phyloP scores from a whole-genome alignment of 2,329 filamentous ascomycete genomes.

The Trichoderma gracile region DNA sequence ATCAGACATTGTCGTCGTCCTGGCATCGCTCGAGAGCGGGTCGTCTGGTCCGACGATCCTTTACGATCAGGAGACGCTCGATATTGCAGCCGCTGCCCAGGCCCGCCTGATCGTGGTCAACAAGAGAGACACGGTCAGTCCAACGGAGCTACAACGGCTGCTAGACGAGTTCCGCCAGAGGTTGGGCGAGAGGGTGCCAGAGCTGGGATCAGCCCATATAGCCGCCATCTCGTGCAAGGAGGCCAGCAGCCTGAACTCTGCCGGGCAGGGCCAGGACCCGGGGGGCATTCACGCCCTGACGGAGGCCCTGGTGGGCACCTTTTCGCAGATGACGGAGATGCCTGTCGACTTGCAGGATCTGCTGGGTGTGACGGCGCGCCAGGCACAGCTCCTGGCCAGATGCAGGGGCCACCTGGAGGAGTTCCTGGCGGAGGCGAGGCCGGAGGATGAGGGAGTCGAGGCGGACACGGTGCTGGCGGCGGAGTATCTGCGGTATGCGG shows the following conservation, averaged over 20 bases:
- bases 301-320: slow-evolving; percentile 64
- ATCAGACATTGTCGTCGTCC: slow-evolving; percentile 81
- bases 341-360: slow-evolving; percentile 76
- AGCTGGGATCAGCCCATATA: slow-evolving; percentile 39
- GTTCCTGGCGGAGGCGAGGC: slow-evolving; percentile 64
- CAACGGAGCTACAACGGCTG: slow-evolving; percentile 41
- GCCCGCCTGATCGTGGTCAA: slow-evolving; percentile 60
- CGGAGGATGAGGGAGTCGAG: slow-evolving; percentile 46
- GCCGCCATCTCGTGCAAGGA: slow-evolving; percentile 71
- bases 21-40: slow-evolving; percentile 69
- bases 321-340: slow-evolving; percentile 69
- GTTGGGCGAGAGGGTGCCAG: slow-evolving; percentile 29
- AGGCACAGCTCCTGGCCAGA: slow-evolving; percentile 74
- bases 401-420: slow-evolving; percentile 71
- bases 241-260: slow-evolving; percentile 41
- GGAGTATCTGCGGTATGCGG: slow-evolving; percentile 81
- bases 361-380: slow-evolving; percentile 86
- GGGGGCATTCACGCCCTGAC: slow-evolving; percentile 71
- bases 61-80: slow-evolving; percentile 58
- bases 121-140: slow-evolving; percentile 57
- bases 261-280: slow-evolving; percentile 45
- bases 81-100: slow-evolving; percentile 51
- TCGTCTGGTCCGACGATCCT: slow-evolving; percentile 46
- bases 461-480: slow-evolving; percentile 87
- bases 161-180: slow-evolving; percentile 42